A percentile compares a stretch with the other conserved stretches of the same genome.
Evolutionary conservation across 176 grass and related monocot genomes (phyloP).

Genomic region (Musa beccarii): DNA sequence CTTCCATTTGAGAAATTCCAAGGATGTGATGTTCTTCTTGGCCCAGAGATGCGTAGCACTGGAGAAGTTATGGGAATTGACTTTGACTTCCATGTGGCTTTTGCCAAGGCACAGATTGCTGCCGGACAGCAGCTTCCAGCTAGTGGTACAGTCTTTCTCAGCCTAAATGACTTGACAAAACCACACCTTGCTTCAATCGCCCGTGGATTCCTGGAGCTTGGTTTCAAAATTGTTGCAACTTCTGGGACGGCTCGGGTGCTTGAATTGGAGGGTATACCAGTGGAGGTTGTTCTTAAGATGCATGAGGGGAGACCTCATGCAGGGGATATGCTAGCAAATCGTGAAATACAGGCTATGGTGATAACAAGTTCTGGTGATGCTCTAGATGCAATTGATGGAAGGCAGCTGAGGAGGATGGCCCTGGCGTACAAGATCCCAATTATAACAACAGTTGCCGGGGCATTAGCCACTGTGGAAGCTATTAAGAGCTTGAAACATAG

Average conservation of each 20-base stretch:
- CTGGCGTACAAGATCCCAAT: constrained; percentile 82
- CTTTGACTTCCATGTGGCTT: constrained; percentile 74
- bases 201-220: constrained; percentile 55
- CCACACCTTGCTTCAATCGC: constrained; percentile 72
- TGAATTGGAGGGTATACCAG: constrained; percentile 61
- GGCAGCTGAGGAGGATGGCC: constrained; percentile 75
- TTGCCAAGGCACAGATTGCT: constrained; percentile 96
- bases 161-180: constrained; percentile 85
- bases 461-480: constrained; percentile 71
- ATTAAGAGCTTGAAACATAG: constrained; percentile 85
- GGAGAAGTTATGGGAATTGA: constrained; percentile 99
- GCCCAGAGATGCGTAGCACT: constrained; percentile 98
- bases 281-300: constrained; percentile 87
- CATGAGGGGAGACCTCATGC: constrained; percentile 84
- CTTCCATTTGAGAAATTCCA: constrained; percentile 98
- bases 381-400: constrained; percentile 76
- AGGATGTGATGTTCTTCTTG: constrained; percentile 97
- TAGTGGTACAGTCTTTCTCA: constrained; percentile 74
- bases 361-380: constrained; percentile 91
- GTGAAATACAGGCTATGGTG: constrained; percentile 90
- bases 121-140: constrained; percentile 82
- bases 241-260: constrained; percentile 86
- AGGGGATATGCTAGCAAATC: constrained; percentile 81
- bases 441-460: constrained; percentile 90
- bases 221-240: constrained; percentile 76